Evolutionary conservation across 331 rosid species (phyloP).

Genomic region (Quercus tomentella): DNA sequence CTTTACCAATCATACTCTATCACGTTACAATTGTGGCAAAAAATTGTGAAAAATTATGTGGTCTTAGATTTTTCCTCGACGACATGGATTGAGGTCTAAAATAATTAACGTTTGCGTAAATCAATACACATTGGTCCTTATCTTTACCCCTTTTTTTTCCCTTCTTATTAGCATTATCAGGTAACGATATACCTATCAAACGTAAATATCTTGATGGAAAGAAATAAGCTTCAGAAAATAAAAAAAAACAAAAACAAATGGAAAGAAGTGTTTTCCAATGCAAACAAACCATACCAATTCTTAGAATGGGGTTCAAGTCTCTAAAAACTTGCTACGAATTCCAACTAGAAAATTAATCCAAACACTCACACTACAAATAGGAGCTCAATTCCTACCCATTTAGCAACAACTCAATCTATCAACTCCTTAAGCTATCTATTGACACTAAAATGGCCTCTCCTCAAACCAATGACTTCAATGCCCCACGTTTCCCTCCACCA

Average conservation of each 20-base stretch:
- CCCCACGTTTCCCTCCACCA: slow-evolving; percentile 32
- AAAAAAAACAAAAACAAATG: slow-evolving; percentile 11
- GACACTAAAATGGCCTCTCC: slow-evolving; percentile 26
- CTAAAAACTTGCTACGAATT: slow-evolving; percentile 17
- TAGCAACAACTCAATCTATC: background rate
- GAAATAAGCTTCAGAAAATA: background rate
- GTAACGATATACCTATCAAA: background rate
- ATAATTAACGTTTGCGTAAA: no score
- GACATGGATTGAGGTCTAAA: no score
- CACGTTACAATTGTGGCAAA: accelerated
- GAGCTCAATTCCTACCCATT: slow-evolving; percentile 7
- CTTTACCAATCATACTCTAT: accelerated
- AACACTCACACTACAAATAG: slow-evolving; percentile 34
- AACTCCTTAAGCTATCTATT: background rate
- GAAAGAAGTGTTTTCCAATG: slow-evolving; percentile 65
- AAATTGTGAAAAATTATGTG: no score
- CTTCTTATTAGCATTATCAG: background rate
- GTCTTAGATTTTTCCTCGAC: accelerated
- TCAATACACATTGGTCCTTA: no score
- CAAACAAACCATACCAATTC: slow-evolving; percentile 53
- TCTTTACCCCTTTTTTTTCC: background rate
- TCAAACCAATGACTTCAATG: slow-evolving; percentile 17
- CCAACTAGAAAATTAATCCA: slow-evolving; percentile 10
- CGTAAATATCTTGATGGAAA: background rate
- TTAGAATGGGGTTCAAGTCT: slow-evolving; percentile 67